phyloP scores from a whole-genome alignment of 2,329 filamentous ascomycete species.

The Cladosporium velox region DNA sequence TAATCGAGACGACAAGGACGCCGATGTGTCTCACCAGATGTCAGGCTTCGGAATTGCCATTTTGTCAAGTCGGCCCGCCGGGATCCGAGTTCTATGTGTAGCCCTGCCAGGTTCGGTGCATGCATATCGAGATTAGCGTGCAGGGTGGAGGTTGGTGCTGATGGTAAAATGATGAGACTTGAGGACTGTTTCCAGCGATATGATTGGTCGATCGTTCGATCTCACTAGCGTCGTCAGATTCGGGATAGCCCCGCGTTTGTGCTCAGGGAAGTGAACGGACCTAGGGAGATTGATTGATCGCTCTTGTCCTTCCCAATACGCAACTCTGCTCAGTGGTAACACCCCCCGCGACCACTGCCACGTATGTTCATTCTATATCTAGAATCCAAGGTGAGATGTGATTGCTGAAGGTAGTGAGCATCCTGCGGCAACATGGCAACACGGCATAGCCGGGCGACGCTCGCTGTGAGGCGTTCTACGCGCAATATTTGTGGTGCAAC shows the following conservation, averaged over 20 bases:
- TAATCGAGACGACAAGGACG: not conserved
- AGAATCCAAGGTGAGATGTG: not conserved
- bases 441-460: not conserved
- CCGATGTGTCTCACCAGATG: conserved; percentile 5
- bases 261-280: not conserved
- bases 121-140: not conserved
- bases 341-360: not conserved
- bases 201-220: conserved; percentile 17
- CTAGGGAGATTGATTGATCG: not conserved
- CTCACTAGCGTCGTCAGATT: not conserved
- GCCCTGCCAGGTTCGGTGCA: conserved; percentile 5
- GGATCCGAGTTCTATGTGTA: not conserved
- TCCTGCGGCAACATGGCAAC: not conserved
- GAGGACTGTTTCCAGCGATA: not conserved
- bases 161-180: conserved; percentile 11
- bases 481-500: not conserved
- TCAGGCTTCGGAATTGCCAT: not conserved
- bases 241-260: not conserved
- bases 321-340: not conserved
- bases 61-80: not conserved
- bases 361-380: not conserved
- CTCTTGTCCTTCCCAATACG: not conserved
- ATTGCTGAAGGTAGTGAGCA: not conserved
- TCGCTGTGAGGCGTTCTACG: conserved; percentile 3
- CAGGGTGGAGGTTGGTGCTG: not conserved